Percentiles rank a stretch among this genome's conserved stretches.
Conservation (phyloP, 345 rosid species). For the Limnanthes douglasii region DNA sequence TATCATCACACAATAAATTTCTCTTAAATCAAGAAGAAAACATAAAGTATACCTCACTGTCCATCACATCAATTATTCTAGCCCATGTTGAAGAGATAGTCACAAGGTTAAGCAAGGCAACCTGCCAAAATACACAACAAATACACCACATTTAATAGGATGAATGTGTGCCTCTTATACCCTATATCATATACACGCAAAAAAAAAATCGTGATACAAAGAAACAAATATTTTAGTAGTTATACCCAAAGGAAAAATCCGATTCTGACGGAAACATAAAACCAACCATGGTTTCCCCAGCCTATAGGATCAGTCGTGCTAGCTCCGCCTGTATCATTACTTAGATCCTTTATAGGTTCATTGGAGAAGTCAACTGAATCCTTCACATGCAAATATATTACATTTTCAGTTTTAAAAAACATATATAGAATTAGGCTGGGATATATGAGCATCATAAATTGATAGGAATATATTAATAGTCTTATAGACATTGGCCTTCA, state of each 20-base stretch:
- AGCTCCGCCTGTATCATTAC: slow-evolving; percentile 12
- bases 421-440: too few species aligned
- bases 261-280: slow-evolving; percentile 64
- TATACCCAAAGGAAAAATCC: slow-evolving; percentile 85
- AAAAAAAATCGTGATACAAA: slow-evolving; percentile 3
- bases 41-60: slow-evolving; percentile 49
- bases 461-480: too few species aligned
- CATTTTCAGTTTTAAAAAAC: background rate
- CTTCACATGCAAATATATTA: slow-evolving; percentile 15
- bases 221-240: slow-evolving; percentile 2
- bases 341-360: slow-evolving; percentile 18
- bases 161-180: too few species aligned
- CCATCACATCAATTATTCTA: slow-evolving; percentile 87
- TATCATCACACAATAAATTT: slow-evolving; percentile 5
- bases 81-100: slow-evolving; percentile 98
- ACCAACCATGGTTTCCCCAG: slow-evolving; percentile 52
- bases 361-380: slow-evolving; percentile 24
- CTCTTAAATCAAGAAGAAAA: background rate
- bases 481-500: background rate
- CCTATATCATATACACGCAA: background rate
- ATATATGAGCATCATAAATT: too few species aligned
- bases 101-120: slow-evolving; percentile 78
- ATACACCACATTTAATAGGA: background rate
- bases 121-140: slow-evolving; percentile 27
- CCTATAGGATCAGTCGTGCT: slow-evolving; percentile 17